Conservation (phyloP, 2,329 filamentous ascomycete species). For the Colletotrichum gloeosporioides region DNA sequence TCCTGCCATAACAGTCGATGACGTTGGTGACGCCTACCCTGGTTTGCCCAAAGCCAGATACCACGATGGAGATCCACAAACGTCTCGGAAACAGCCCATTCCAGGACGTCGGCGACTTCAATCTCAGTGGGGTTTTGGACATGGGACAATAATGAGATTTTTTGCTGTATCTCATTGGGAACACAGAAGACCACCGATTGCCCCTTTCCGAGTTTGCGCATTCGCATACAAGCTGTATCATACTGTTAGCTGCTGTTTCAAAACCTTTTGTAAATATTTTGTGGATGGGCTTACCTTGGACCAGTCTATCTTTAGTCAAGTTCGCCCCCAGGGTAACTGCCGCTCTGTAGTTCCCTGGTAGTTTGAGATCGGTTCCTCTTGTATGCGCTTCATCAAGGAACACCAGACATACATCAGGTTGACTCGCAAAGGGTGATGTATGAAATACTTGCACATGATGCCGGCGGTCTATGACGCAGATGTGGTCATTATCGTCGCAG, state of each 20-base stretch:
- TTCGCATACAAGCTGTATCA: conserved; percentile 68
- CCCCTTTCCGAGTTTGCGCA: conserved; percentile 70
- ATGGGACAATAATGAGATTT: conserved; percentile 43
- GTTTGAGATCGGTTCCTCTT: conserved; percentile 69
- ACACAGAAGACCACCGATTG: conserved; percentile 70
- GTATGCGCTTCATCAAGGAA: conserved; percentile 77
- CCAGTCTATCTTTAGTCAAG: conserved; percentile 71
- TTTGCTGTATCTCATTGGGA: conserved; percentile 61
- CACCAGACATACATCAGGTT: conserved; percentile 65
- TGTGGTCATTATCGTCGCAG: conserved; percentile 60
- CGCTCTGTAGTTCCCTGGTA: conserved; percentile 64
- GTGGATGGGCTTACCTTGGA: conserved; percentile 61
- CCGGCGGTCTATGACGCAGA: conserved; percentile 56
- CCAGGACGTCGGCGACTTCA: conserved; percentile 58
- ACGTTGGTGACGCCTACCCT: conserved; percentile 57
- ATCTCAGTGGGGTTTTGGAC: conserved; percentile 34
- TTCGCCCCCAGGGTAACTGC: conserved; percentile 70
- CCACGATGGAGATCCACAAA: conserved; percentile 51
- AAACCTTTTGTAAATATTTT: background rate
- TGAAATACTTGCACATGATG: conserved; percentile 54
- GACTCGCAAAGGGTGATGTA: conserved; percentile 61
- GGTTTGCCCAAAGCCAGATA: conserved; percentile 65
- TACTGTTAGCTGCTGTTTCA: background rate
- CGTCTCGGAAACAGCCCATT: conserved; percentile 66
- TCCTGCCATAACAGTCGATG: conserved; percentile 42